Evolutionary conservation across 2,329 filamentous ascomycete species (phyloP).

Genomic region (Orbilia brochopaga): DNA sequence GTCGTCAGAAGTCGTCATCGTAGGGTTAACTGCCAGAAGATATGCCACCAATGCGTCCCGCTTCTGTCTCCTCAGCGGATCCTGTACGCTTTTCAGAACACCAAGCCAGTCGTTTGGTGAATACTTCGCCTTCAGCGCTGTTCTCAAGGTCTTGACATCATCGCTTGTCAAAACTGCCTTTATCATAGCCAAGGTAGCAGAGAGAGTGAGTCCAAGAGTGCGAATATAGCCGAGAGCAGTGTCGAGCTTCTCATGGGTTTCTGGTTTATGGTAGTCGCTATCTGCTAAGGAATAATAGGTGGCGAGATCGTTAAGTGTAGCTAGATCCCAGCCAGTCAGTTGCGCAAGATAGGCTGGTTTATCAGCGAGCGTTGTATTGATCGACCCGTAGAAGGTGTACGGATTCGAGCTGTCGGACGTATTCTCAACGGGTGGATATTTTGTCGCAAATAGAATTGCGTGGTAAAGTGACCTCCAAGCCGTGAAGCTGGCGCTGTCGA

Average conservation of each 20-base stretch:
- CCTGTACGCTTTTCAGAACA: constrained; percentile 28
- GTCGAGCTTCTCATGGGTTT: constrained; percentile 5
- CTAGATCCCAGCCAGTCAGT: constrained; percentile 8
- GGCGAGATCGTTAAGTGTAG: neutral
- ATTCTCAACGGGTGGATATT: constrained; percentile 7
- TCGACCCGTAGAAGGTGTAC: constrained; percentile 2
- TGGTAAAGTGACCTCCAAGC: constrained; percentile 2
- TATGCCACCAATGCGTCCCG: constrained; percentile 52
- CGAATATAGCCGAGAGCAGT: neutral
- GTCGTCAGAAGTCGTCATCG: constrained; percentile 52
- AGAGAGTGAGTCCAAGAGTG: neutral
- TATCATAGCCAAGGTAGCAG: neutral
- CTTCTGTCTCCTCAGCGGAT: constrained; percentile 38
- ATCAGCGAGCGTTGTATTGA: neutral
- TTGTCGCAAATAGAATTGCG: neutral
- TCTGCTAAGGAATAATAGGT: neutral
- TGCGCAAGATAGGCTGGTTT: neutral
- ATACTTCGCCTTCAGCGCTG: constrained; percentile 9
- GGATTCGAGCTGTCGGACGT: neutral
- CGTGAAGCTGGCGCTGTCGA: neutral
- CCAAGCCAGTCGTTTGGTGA: constrained; percentile 26
- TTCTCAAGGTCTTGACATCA: constrained; percentile 1
- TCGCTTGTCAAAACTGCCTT: constrained; percentile 3
- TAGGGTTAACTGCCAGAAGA: constrained; percentile 37
- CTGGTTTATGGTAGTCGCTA: constrained; percentile 3